Evolutionary conservation across 1,284 basidiomycete species (phyloP).

Genomic region (Ceratorhiza oryzae-sativae): DNA sequence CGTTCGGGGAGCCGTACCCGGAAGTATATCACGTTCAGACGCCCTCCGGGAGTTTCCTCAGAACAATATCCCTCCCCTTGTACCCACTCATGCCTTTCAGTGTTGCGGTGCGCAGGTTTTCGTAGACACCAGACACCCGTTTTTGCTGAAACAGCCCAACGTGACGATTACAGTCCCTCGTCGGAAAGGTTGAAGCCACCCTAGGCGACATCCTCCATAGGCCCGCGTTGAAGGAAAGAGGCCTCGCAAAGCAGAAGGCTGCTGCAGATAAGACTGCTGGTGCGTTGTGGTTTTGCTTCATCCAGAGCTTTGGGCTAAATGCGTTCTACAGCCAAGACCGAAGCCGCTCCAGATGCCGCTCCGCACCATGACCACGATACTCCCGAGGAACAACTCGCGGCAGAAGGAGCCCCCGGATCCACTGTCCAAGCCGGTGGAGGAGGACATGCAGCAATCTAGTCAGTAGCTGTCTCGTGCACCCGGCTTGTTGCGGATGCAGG

Average conservation of each 20-base stretch:
- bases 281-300: neutral
- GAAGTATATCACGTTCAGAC: neutral
- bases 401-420: conserved; percentile 3
- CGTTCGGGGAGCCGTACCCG: neutral
- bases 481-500: no score
- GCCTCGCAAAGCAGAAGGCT: conserved; percentile 28
- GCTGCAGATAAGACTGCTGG: conserved; percentile 12
- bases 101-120: conserved; percentile 1
- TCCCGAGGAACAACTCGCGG: conserved; percentile 23
- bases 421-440: conserved; percentile 16
- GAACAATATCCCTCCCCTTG: conserved; percentile 7
- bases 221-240: conserved; percentile 11
- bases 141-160: neutral
- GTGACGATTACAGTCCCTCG: neutral
- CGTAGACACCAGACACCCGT: neutral
- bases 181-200: conserved; percentile 16
- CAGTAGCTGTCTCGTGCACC: neutral
- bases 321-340: neutral
- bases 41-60: neutral
- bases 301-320: neutral
- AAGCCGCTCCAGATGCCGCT: neutral
- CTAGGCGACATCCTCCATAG: conserved; percentile 7
- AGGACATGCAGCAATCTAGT: conserved; percentile 3
- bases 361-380: conserved; percentile 1
- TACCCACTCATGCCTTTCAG: conserved; percentile 14